Evolutionary conservation across 148 eudicot species (phyloP), one percentile per base, ranked within the genome.

Genomic region (Amaranthus cruentus): DNA sequence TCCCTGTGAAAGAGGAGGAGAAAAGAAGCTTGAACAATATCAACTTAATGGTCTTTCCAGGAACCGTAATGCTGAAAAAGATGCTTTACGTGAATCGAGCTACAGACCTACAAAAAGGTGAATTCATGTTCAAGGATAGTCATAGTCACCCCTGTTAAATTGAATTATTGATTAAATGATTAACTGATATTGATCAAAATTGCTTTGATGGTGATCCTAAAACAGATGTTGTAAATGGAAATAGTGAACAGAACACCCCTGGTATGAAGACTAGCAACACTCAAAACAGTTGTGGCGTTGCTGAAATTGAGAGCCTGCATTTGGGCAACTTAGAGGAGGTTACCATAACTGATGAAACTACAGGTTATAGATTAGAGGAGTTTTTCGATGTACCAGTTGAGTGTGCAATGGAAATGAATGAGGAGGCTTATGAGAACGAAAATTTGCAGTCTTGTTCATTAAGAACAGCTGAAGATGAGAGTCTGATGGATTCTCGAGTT

Each of bases 31-130:
- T 90, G 69, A 88, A 78, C 64, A 82, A 85, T 49, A 74, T 83
- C 76, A 95, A 90, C 87, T 78, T 95, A 68, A 95, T 95, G 98
- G 97, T 95, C 54, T 91, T 95, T 76, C 98, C 97, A 4, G 98
- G 97, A 66, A 83, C 97, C 1, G 88, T 91, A 57, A 84, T 92
- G 96, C 82, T 95, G 75, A 95, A 90, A 80, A 95, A 91, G 84
- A 76, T 81, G 8, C 79, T 95, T 54, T 84, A 70, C 50, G 66
- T 75, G 52, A 75, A 78, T 67, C 72, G 59, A 57, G 69, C 60
- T 77, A 12, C 77, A 28, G 73, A 73, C 74, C 77, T 77, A 70
- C 77, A 55, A 56, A 62, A 66, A 14, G 76, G 76, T 79, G 61
- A 71, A 28, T 66, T 43, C 62, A 47, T n/a, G 71, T 58, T 79